Percentiles rank a stretch among this genome's conserved stretches.
Conservation (phyloP, 2,329 filamentous ascomycete species). For the Penicillium occitanis region DNA sequence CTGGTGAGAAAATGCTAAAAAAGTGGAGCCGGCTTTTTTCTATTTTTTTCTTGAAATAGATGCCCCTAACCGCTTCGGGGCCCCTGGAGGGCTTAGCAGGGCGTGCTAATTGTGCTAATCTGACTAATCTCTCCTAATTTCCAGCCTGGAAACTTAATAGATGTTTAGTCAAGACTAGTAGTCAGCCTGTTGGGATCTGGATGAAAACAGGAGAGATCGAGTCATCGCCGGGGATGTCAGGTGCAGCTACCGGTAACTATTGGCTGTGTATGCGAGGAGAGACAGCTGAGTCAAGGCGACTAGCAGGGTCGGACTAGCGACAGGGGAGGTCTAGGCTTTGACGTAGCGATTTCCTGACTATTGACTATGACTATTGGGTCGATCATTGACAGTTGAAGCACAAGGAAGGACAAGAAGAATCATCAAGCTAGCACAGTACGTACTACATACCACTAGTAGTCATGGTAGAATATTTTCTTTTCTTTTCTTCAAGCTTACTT, state of each 20-base stretch:
- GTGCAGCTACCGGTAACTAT: not conserved
- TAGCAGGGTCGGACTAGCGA: not conserved
- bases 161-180: not conserved
- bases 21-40: slow-evolving; percentile 12
- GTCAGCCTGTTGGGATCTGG: not conserved
- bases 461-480: not conserved
- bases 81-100: not conserved
- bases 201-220: not conserved
- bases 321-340: not conserved
- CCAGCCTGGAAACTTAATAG: not conserved
- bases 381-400: not conserved
- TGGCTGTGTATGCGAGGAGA: slow-evolving; percentile 8
- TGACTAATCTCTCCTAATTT: not conserved
- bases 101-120: not conserved
- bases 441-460: not conserved
- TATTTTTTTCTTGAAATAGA: slow-evolving; percentile 13
- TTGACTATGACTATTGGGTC: not conserved
- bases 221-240: not conserved
- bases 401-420: not conserved
- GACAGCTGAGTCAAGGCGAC: not conserved
- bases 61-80: slow-evolving; percentile 2
- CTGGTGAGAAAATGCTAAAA: slow-evolving; percentile 14
- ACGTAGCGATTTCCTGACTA: not conserved
- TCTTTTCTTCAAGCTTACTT: not conserved
- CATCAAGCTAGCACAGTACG: not conserved